Evolutionary conservation across 2,329 filamentous ascomycete genomes (phyloP), one percentile per base, ranked within the genome.

Genomic region (Trematosphaeria pertusa): DNA sequence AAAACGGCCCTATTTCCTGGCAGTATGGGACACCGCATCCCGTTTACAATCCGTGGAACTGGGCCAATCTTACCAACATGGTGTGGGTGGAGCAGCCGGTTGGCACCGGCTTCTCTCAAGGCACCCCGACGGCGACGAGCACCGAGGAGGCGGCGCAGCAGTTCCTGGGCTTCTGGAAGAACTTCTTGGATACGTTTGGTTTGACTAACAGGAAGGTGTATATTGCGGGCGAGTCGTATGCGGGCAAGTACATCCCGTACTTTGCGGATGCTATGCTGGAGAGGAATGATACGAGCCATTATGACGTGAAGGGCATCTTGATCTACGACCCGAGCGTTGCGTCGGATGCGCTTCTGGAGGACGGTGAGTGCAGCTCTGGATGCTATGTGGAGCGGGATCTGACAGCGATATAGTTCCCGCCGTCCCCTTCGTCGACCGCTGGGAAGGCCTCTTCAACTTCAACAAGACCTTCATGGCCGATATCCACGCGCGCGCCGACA

Each of bases 161-260:
- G 56, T 91, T 93, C 66, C 76, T 87, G 12, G 87, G 87, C 38
- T 94, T 91, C 73, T 91, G 85, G 79, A 86, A 87, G 73, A 90
- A 90, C 73, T 91, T 91, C 58, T 73, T 90, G 47, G 77, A 88
- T 24, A 85, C 84, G 0, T 91, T 91, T 56, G 76, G 72, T 10
- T 74, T 91, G 67, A 78, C 88, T 15, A 80, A 81, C 10, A 83
- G 81, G 59, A 88, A 87, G 54, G 80, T 91, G 8, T 93, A 87
- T 68, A 81, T 94, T 46, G 80, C 87, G 0, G 89, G 88, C 5
- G 88, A 89, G 68, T 86, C 81, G 0, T 91, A 88, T 58, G 87
- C 82, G 0, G 87, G 87, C n/a, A 59, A 64, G 33, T 70, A 70
- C 15, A 82, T 87, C 2, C 87, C 88, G 0, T 91, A 89, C 63